Evolutionary conservation across 1,284 basidiomycete species (phyloP).

Genomic region (Cutaneotrichosporon spelunceum): DNA sequence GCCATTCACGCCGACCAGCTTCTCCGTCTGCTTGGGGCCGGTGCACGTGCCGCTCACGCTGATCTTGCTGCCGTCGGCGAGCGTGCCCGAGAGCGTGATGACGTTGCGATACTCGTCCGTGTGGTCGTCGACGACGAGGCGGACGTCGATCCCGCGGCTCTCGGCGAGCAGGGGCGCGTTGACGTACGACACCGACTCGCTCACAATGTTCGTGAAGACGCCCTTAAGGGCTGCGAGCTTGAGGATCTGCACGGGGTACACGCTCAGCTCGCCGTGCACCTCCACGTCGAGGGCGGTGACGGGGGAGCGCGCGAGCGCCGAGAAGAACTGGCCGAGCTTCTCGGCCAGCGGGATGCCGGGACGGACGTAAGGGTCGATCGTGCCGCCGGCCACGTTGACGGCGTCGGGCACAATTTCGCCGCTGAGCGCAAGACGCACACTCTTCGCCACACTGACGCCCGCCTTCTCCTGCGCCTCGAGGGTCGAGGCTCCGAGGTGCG

Average conservation of each 20-base stretch:
- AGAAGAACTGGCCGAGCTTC: conserved; percentile 18
- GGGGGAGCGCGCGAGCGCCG: conserved; percentile 8
- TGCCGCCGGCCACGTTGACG: conserved; percentile 15
- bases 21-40: conserved; percentile 15
- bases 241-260: conserved; percentile 2
- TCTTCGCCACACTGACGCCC: conserved; percentile 11
- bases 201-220: conserved; percentile 13
- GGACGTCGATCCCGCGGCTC: conserved; percentile 11
- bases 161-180: conserved; percentile 14
- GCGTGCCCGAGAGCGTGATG: conserved; percentile 14
- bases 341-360: conserved; percentile 13
- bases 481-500: conserved; percentile 18
- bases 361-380: conserved; percentile 13
- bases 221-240: conserved; percentile 16
- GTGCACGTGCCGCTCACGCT: conserved; percentile 14
- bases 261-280: conserved; percentile 12
- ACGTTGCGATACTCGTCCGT: conserved; percentile 16
- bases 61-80: conserved; percentile 9
- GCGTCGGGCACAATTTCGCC: conserved; percentile 17
- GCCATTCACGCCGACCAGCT: conserved; percentile 17
- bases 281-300: conserved; percentile 12
- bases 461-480: conserved; percentile 20
- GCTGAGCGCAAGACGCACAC: conserved; percentile 12
- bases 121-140: conserved; percentile 4
- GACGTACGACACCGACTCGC: conserved; percentile 18